Evolutionary conservation across 208 protist species (phyloP).

Genomic region (Wallacemonas sp.): DNA sequence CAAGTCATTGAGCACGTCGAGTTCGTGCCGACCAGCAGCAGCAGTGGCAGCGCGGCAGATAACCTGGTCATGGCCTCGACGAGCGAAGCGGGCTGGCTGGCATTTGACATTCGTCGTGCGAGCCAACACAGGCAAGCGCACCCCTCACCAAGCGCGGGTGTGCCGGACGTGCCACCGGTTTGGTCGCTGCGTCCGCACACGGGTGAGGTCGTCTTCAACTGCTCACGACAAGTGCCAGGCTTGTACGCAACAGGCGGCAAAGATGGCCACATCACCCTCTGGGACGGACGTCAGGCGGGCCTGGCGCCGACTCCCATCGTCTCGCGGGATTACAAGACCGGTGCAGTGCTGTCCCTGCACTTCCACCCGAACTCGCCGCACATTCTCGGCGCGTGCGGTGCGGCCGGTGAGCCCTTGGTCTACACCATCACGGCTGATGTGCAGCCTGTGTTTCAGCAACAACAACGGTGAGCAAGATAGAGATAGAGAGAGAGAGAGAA

Average conservation of each 20-base stretch:
- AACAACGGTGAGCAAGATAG: too few relatives aligned
- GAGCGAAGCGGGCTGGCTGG: slow-evolving; percentile 53
- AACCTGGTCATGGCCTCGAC: slow-evolving; percentile 65
- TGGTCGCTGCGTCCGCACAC: slow-evolving; percentile 70
- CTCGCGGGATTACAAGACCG: slow-evolving; percentile 75
- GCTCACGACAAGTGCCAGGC: slow-evolving; percentile 69
- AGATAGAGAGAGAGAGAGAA: too few relatives aligned
- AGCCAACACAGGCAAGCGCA: background rate
- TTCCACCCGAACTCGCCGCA: slow-evolving; percentile 90
- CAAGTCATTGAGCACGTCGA: slow-evolving; percentile 75
- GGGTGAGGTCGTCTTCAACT: slow-evolving; percentile 74
- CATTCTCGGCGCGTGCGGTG: slow-evolving; percentile 83
- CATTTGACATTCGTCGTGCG: slow-evolving; percentile 79
- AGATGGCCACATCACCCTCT: slow-evolving; percentile 86
- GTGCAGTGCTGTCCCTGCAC: slow-evolving; percentile 72
- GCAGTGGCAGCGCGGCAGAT: slow-evolving; percentile 15
- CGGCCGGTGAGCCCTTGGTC: slow-evolving; percentile 80
- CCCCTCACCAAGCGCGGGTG: slow-evolving; percentile 29
- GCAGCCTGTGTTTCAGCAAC: slow-evolving; percentile 46
- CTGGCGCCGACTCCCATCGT: slow-evolving; percentile 47
- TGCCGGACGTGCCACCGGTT: slow-evolving; percentile 16
- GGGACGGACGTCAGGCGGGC: slow-evolving; percentile 61
- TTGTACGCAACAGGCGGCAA: slow-evolving; percentile 89
- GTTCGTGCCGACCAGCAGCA: slow-evolving; percentile 38
- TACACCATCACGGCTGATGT: slow-evolving; percentile 90